Conservation (phyloP, 1,284 basidiomycete genomes). For the Pascua guehoae region DNA sequence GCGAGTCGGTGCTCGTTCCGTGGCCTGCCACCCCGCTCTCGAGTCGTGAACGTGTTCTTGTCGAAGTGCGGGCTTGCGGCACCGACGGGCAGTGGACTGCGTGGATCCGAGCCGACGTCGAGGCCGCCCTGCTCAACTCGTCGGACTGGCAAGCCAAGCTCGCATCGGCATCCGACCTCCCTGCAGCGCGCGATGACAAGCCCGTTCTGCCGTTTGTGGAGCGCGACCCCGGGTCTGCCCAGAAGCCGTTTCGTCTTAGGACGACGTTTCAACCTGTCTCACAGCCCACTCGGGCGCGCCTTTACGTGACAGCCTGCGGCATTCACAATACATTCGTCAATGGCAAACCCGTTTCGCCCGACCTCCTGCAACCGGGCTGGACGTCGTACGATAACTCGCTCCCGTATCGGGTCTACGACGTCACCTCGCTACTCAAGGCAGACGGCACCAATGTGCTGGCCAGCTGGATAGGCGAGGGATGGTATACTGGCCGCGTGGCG, state of each 20-base stretch:
- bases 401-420: conserved; percentile 35
- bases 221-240: too few relatives aligned
- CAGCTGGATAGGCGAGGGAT: conserved; percentile 38
- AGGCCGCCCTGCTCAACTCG: conserved; percentile 24
- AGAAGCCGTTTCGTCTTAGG: conserved; percentile 16
- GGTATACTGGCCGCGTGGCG: conserved; percentile 33
- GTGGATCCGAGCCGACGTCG: conserved; percentile 17
- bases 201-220: conserved; percentile 31
- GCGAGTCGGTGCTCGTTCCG: conserved; percentile 24
- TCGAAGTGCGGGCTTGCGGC: conserved; percentile 22
- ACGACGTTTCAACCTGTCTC: too few relatives aligned
- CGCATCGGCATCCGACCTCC: too few relatives aligned
- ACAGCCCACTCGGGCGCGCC: conserved; percentile 9
- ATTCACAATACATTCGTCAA: conserved; percentile 37
- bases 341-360: conserved; percentile 32
- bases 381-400: conserved; percentile 33
- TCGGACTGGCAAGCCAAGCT: conserved; percentile 27
- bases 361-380: conserved; percentile 44
- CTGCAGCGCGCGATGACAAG: too few relatives aligned
- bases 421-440: conserved; percentile 15
- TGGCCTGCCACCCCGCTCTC: conserved; percentile 30
- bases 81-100: conserved; percentile 9
- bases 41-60: conserved; percentile 20
- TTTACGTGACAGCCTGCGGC: conserved; percentile 42
- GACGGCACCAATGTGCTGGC: conserved; percentile 26